These are phyloP conservation scores for Monosporascus sp. DNA, from an alignment of 2,329 filamentous ascomycete genomes.

Conservation along the genomic window DNA sequence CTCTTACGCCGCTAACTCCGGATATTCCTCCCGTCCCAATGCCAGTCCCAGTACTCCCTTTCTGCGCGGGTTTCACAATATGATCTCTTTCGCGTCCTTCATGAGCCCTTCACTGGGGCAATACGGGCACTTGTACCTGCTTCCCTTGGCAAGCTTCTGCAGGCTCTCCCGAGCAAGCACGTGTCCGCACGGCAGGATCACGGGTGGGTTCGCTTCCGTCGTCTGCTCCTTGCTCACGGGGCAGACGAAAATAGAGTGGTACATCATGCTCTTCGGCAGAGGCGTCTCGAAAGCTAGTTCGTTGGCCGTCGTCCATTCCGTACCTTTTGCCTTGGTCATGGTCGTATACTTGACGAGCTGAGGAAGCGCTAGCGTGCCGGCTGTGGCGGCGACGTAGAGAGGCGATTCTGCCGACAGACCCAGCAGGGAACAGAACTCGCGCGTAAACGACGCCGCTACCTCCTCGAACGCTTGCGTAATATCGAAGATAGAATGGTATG, in stretches of 20 bases:
- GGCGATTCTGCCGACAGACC: conserved; percentile 88
- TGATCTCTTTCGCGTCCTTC: conserved; percentile 70
- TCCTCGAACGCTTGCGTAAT: conserved; percentile 74
- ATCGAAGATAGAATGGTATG: conserved; percentile 75
- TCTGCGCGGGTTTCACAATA: conserved; percentile 41
- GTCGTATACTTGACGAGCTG: conserved; percentile 81
- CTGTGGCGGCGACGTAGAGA: conserved; percentile 86
- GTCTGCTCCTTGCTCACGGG: conserved; percentile 96
- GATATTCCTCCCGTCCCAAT: no score
- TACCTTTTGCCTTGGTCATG: conserved; percentile 83
- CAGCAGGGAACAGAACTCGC: conserved; percentile 89
- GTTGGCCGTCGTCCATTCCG: conserved; percentile 89
- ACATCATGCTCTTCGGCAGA: conserved; percentile 58
- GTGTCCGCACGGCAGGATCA: conserved; percentile 96
- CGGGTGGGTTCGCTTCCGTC: conserved; percentile 86
- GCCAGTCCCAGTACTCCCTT: no score
- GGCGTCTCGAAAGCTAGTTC: conserved; percentile 78
- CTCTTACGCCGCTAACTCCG: no score
- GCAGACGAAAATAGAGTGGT: conserved; percentile 96
- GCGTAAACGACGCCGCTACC: conserved; percentile 79
- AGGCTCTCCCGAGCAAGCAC: conserved; percentile 85
- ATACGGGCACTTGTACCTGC: conserved; percentile 90
- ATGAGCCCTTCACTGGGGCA: conserved; percentile 80
- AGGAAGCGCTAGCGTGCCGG: conserved; percentile 85
- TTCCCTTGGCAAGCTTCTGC: conserved; percentile 71